phyloP scores from a whole-genome alignment of 805 yeast species.

The Isabelozyma rhagii region DNA sequence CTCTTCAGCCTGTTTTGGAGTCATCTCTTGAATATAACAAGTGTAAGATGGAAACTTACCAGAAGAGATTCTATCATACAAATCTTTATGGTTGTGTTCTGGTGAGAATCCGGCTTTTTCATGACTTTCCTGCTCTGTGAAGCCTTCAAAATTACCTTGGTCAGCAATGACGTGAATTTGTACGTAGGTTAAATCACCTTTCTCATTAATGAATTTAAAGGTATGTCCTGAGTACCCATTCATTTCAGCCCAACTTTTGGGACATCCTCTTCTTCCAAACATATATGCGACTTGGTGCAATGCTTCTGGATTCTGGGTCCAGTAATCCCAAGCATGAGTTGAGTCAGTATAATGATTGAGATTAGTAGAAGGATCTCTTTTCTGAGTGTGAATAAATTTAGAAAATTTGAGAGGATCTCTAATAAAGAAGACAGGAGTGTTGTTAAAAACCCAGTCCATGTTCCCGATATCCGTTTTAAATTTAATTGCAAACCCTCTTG shows the following conservation, averaged over 20 bases:
- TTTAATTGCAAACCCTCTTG: constrained; percentile 66
- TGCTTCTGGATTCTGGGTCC: constrained; percentile 52
- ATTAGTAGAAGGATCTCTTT: constrained; percentile 61
- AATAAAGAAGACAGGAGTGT: constrained; percentile 66
- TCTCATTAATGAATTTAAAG: constrained; percentile 51
- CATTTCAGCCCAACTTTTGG: constrained; percentile 52
- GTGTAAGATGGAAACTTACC: constrained; percentile 53
- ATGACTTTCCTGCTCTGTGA: constrained; percentile 45
- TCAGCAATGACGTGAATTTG: constrained; percentile 54
- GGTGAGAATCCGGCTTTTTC: constrained; percentile 48
- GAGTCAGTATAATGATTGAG: constrained; percentile 47
- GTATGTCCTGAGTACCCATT: constrained; percentile 67
- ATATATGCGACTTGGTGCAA: constrained; percentile 56
- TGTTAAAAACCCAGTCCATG: constrained; percentile 71
- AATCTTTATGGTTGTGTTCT: constrained; percentile 41
- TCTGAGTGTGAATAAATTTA: constrained; percentile 64
- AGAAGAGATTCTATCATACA: constrained; percentile 42
- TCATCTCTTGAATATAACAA: constrained; percentile 57
- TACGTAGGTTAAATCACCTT: constrained; percentile 51
- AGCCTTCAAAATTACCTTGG: constrained; percentile 43
- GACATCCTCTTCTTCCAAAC: constrained; percentile 62
- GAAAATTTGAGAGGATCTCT: constrained; percentile 66
- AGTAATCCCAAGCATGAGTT: constrained; percentile 56
- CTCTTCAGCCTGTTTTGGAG: constrained; percentile 52
- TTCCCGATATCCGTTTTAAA: constrained; percentile 67